Evolutionary conservation across 805 yeast species (phyloP), one percentile per base, ranked within the genome.

Genomic region (Suhomyces xylopsoci): DNA sequence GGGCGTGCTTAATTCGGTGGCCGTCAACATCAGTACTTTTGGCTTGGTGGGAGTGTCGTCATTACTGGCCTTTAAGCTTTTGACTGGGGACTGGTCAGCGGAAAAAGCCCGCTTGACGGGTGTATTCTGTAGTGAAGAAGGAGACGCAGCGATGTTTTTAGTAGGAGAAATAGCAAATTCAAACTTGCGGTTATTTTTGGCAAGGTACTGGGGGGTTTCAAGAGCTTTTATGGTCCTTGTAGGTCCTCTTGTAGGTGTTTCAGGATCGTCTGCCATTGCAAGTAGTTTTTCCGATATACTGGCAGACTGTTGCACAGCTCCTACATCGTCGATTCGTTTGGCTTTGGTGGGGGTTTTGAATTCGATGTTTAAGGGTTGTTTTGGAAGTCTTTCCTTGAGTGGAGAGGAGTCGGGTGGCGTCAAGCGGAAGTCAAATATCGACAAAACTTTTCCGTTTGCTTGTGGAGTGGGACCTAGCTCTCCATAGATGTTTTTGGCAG

Each of bases 401-500:
- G 80, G 79, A 1, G 78, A 72, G 2, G 78, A 72, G 48, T 74
- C 76, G 5, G 78, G 79, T 0, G 78, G 78, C 5, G 78, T 73
- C 55, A 71, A 49, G 38, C 65, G 56, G 50, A 83, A 72, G 55
- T 89, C 96, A 62, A 90, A 85, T 3, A 90, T 74, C 15, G 94
- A 84, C 32, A 88, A 65, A 0, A 88, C 88, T 50, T 86, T 80
- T 0, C 97, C 97, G 55, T 85, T 78, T 8, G 89, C 78, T 59
- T 90, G 96, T 0, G 97, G 97, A 0, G 97, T 90, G 0, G 97
- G 97, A 0, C 96, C 96, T 10, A 89, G 64, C 54, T 83, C 87
- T 4, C 40, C 49, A 7, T 45, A 34, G 12, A 45, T 32, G 14
- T 14, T 30, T 38, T 38, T 38, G 24, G 42, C 14, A 3, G 68